Base-by-base conservation (phyloP, 2,329 filamentous ascomycete species). In the Paracoccidioides lutzii region DNA sequence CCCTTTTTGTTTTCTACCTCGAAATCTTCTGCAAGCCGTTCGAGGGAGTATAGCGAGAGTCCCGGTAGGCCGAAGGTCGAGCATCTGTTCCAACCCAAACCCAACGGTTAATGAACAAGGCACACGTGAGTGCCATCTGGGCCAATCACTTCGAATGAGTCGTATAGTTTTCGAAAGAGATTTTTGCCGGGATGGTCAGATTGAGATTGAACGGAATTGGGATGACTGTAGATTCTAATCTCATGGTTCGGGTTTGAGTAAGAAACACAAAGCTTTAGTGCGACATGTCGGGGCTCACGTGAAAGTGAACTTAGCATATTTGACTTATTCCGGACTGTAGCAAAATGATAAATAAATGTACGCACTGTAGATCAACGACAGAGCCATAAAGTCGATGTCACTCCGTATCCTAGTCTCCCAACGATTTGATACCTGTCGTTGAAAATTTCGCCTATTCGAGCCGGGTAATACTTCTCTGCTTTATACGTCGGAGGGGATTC, bases 1-100 rank as follows among this genome's bases (percentile, higher is more conserved):
- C 64, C 52, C 9, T 52, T 30, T 52, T 66, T 67, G 51, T 71
- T 66, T 32, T 66, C 62, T 4, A 59, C 62, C 46, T 30, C 42
- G 10, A 54, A 15, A 46, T 46, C 42, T 0, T 22, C 42, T 15
- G 52, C 41, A 10, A 54, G 52, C n/a, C 32, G 8, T 37, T 51
- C 45, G 3, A 55, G 53, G 15, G 53, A 33, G 53, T 49, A 56
- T 43, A 7, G 46, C 54, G 6, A 59, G 44, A 41, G 45, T 48
- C 28, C 51, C 10, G 5, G 50, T 53, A 15, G 28, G 49, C 15
- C 52, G 53, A 33, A 60, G 43, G 22, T 58, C 55, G 45, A 60
- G 53, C 5, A 59, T 40, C 48, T 59, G 55, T 8, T 52, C 30
- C 32, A 58, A 15, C 54, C 59, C 30, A 59, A 41, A 9, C 57